Conservation (phyloP, 768 basidiomycete genomes). For the Ramaria rubella region DNA sequence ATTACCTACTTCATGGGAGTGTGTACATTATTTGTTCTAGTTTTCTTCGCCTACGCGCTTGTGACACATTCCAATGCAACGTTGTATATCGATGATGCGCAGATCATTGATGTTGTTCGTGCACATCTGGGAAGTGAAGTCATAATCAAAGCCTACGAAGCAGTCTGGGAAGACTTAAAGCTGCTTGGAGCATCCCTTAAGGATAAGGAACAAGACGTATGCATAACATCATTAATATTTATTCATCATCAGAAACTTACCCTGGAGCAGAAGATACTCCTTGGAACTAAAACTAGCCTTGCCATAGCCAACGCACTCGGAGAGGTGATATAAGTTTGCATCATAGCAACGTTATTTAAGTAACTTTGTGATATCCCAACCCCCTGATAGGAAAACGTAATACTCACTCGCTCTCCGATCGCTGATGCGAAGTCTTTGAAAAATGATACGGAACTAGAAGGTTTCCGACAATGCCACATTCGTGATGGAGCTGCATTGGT, state of each 20-base stretch:
- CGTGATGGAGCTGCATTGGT: slow-evolving; percentile 82
- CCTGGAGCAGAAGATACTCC: slow-evolving; percentile 56
- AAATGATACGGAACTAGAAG: slow-evolving; percentile 75
- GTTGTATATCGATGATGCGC: slow-evolving; percentile 60
- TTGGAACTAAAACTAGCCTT: slow-evolving; percentile 72
- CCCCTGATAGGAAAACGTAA: slow-evolving; percentile 49
- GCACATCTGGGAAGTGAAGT: slow-evolving; percentile 52
- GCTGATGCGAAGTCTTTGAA: slow-evolving; percentile 78
- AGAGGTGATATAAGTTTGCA: slow-evolving; percentile 34
- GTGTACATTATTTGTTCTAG: slow-evolving; percentile 30
- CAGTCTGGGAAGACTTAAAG: slow-evolving; percentile 59
- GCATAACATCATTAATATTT: not conserved
- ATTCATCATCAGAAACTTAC: not conserved
- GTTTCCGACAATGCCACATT: slow-evolving; percentile 83
- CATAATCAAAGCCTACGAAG: slow-evolving; percentile 62
- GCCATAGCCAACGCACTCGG: slow-evolving; percentile 80
- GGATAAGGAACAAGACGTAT: slow-evolving; percentile 15
- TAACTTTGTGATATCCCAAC: slow-evolving; percentile 10
- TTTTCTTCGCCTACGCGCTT: slow-evolving; percentile 90
- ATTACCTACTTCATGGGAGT: not conserved
- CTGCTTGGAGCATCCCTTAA: slow-evolving; percentile 36
- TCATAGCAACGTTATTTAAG: slow-evolving; percentile 6
- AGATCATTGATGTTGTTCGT: slow-evolving; percentile 43
- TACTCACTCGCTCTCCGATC: slow-evolving; percentile 62
- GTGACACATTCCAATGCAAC: slow-evolving; percentile 51